phyloP scores from a whole-genome alignment of 2,329 filamentous ascomycete species.

The Trichoderma asperellum region DNA sequence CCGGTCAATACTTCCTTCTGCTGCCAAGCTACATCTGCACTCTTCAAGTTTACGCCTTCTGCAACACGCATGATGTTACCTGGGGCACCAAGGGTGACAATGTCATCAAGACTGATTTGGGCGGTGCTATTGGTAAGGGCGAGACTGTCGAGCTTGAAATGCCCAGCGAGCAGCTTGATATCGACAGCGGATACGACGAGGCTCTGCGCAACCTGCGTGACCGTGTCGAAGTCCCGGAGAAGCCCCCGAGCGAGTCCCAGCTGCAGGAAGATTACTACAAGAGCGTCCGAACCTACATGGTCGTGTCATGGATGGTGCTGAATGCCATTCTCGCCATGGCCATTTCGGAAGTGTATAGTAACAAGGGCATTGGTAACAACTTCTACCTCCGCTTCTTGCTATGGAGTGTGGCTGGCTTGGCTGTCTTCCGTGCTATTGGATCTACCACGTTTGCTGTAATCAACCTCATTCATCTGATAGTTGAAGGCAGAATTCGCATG shows the following conservation, averaged over 20 bases:
- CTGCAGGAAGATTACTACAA: slow-evolving; percentile 99
- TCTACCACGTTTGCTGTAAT: slow-evolving; percentile 80
- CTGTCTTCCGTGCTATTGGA: slow-evolving; percentile 85
- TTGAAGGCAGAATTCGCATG: slow-evolving; percentile 77
- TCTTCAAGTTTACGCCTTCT: slow-evolving; percentile 97
- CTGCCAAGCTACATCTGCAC: slow-evolving; percentile 95
- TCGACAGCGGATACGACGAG: slow-evolving; percentile 96
- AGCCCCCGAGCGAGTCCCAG: slow-evolving; percentile 71
- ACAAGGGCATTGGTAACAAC: slow-evolving; percentile 74
- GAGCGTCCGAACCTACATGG: slow-evolving; percentile 96
- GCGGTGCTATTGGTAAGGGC: slow-evolving; percentile 77
- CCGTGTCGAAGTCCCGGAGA: slow-evolving; percentile 75
- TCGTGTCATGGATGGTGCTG: slow-evolving; percentile 88
- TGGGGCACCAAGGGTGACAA: slow-evolving; percentile 99
- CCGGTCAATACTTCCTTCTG: slow-evolving; percentile 88
- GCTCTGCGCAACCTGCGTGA: slow-evolving; percentile 95
- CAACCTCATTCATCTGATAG: slow-evolving; percentile 79
- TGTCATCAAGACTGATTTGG: slow-evolving; percentile 88
- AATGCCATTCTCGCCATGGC: slow-evolving; percentile 95
- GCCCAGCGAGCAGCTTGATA: slow-evolving; percentile 96
- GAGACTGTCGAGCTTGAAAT: slow-evolving; percentile 93
- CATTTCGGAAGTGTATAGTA: slow-evolving; percentile 81
- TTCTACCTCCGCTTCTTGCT: slow-evolving; percentile 91
- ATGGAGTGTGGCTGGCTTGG: slow-evolving; percentile 85
- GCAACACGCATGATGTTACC: slow-evolving; percentile 97